These are phyloP conservation scores for Clarireedia paspali DNA, from an alignment of 2,329 filamentous ascomycete genomes.

Conservation along the genomic window DNA sequence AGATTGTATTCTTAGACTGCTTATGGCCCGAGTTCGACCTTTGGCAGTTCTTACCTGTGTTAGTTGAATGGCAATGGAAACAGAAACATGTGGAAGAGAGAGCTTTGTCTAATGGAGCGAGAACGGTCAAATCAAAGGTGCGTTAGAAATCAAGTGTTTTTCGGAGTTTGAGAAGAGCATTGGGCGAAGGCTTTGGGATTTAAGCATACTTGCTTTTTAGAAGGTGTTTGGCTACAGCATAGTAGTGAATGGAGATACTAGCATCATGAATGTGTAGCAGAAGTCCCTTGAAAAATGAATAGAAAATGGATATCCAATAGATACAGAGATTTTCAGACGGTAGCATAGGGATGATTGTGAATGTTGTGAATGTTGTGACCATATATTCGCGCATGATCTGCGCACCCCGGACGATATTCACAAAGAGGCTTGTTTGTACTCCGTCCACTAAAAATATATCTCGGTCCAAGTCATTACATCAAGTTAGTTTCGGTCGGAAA, in stretches of 20 bases:
- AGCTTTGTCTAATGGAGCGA: slow-evolving; percentile 10
- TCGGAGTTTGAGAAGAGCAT: neutral
- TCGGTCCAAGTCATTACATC: neutral
- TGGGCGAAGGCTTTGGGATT: neutral
- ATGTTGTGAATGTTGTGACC: too few species aligned
- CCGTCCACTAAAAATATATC: too few species aligned
- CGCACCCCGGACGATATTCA: too few species aligned
- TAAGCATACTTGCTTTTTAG: neutral
- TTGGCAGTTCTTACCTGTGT: slow-evolving; percentile 84
- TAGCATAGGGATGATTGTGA: too few species aligned
- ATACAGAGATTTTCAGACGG: too few species aligned
- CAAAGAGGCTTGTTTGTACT: too few species aligned
- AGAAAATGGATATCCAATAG: too few species aligned
- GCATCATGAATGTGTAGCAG: too few species aligned
- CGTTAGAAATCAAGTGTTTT: slow-evolving; percentile 9
- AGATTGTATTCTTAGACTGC: slow-evolving; percentile 85
- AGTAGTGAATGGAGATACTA: too few species aligned
- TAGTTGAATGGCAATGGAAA: slow-evolving; percentile 80
- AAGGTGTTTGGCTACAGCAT: neutral
- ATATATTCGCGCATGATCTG: too few species aligned
- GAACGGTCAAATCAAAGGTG: slow-evolving; percentile 16
- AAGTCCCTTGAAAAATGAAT: too few species aligned
- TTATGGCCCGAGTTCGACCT: slow-evolving; percentile 96
- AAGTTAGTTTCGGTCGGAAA: neutral
- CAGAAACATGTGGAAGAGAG: slow-evolving; percentile 30